phyloP scores from a whole-genome alignment of 306 rosid genomes.

The Vigna nakashimae region DNA sequence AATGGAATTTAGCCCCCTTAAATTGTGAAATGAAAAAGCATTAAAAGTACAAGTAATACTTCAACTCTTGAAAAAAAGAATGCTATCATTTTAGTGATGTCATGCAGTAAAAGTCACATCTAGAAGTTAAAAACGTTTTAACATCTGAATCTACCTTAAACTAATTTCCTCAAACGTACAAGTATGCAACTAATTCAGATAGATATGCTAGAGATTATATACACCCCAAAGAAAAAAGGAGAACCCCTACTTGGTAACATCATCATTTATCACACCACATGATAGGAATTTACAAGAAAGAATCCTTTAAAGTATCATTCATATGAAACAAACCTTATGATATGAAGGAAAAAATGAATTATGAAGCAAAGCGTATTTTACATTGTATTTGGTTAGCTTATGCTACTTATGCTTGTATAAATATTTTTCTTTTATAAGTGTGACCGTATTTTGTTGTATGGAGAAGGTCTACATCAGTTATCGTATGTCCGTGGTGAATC shows the following conservation, averaged over 20 bases:
- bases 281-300: conserved; percentile 14
- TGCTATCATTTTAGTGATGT: too few species aligned
- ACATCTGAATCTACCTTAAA: too few species aligned
- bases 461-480: conserved; percentile 94
- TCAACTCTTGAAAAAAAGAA: too few species aligned
- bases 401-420: conserved; percentile 36
- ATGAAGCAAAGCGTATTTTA: not conserved
- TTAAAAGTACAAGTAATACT: too few species aligned
- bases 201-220: conserved; percentile 92
- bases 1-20: too few species aligned
- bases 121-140: too few species aligned
- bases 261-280: conserved; percentile 36
- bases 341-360: too few species aligned
- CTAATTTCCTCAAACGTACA: conserved; percentile 91
- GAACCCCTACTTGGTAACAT: conserved; percentile 97
- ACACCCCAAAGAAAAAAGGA: conserved; percentile 95
- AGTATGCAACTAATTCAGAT: conserved; percentile 96
- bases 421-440: conserved; percentile 67
- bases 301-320: not conserved
- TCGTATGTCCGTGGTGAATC: conserved; percentile 98
- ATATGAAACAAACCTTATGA: too few species aligned
- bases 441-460: conserved; percentile 95
- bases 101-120: too few species aligned
- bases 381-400: conserved; percentile 2
- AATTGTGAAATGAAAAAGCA: too few species aligned